Evolutionary conservation across 768 basidiomycete genomes (phyloP).

Genomic region (Suillus americanus): DNA sequence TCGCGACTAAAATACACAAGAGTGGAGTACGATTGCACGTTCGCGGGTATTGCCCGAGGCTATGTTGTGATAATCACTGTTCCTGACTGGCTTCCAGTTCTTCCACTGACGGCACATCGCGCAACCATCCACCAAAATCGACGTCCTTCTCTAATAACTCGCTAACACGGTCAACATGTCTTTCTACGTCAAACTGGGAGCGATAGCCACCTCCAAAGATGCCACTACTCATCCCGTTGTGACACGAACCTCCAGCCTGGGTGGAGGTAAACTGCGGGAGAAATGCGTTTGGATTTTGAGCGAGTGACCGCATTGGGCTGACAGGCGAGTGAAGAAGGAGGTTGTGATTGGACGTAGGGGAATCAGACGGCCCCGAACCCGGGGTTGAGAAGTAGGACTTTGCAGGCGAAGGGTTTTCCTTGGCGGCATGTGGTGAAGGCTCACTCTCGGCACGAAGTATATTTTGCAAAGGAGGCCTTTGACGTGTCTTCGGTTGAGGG

Average conservation of each 20-base stretch:
- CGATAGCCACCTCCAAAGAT: conserved; percentile 45
- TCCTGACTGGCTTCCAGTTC: conserved; percentile 17
- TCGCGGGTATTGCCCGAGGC: not conserved
- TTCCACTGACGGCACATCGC: conserved; percentile 37
- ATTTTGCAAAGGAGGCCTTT: not conserved
- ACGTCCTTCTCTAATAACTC: conserved; percentile 59
- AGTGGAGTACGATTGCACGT: conserved; percentile 13
- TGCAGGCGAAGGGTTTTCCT: conserved; percentile 28
- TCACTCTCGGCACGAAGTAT: not conserved
- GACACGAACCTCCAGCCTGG: conserved; percentile 24
- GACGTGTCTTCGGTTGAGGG: not conserved
- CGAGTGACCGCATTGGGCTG: conserved; percentile 33
- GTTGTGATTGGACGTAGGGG: conserved; percentile 23
- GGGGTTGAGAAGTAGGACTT: conserved; percentile 39
- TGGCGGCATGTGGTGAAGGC: not conserved
- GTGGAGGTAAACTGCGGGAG: conserved; percentile 39
- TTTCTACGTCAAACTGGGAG: conserved; percentile 60
- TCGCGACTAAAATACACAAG: conserved; percentile 17
- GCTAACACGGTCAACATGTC: conserved; percentile 50
- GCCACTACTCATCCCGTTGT: conserved; percentile 23
- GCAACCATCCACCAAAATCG: conserved; percentile 55
- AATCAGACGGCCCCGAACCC: conserved; percentile 32
- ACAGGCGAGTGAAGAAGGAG: conserved; percentile 35
- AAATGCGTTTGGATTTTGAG: conserved; percentile 36
- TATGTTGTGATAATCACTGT: conserved; percentile 11